Evolutionary conservation across 2,329 filamentous ascomycete genomes (phyloP), one percentile per base, ranked within the genome.

Genomic region (Gaeumannomyces sp.): DNA sequence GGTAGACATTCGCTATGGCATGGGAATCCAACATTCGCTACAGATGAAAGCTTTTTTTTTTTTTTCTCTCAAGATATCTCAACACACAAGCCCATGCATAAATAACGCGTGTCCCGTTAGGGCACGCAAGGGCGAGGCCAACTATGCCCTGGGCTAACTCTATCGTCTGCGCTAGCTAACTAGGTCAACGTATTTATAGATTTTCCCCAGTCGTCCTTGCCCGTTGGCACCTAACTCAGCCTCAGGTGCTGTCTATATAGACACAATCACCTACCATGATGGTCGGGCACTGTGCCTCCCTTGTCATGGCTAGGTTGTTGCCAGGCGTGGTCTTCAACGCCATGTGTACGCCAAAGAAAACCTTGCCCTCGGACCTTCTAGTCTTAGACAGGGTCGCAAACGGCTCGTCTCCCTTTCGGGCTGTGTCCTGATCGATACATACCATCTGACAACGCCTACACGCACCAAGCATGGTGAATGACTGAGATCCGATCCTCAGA

Each of bases 401-500:
- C 0, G 95, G 95, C 75, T 98, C 95, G 68, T 92, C 87, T 68
- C 88, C 86, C 74, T 87, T 90, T 68, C 87, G 82, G 0, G 88
- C 93, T 16, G 89, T 97, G 60, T 87, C 80, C 74, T 97, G 95
- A 72, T 99, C 89, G 60, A 98, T 86, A 73, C 94, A 97, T 13
- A 99, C 89, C 93, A 99, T 98, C 74, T 97, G 93, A 71, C 95
- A 99, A 66, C 95, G 82, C 66, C 92, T 85, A 72, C 95, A 99
- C 3, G 90, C 85, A 0, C 93, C 94, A 5, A 98, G 78, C 71
- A 96, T 85, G 67, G 89, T 81, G 70, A 92, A n/a, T 13, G 77
- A 75, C 66, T 88, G 82, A 2, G 75, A 70, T 1, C 89, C 90
- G 65, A 97, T 89, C 11, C 77, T 80, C 57, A 97, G 71, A 22